Percentiles rank a stretch among this genome's conserved stretches.
These are phyloP conservation scores for Trametes cubensis DNA, from an alignment of 768 basidiomycete genomes.

Conservation along the genomic window DNA sequence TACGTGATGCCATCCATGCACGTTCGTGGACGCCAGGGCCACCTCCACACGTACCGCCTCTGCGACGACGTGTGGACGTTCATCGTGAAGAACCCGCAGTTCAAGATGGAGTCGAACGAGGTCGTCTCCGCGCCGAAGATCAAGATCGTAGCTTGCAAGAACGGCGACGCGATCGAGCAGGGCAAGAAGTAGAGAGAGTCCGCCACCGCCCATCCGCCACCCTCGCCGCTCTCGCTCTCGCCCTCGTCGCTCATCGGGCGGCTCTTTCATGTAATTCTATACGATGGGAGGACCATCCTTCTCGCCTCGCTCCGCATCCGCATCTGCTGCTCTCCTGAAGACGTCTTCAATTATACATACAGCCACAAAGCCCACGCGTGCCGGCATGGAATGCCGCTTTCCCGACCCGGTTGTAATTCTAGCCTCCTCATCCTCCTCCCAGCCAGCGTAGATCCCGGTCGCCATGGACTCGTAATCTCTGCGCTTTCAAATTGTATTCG, in stretches of 20 bases:
- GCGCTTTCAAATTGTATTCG: constrained; percentile 12
- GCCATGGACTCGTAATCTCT: constrained; percentile 12
- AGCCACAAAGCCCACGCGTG: neutral
- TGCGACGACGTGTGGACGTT: constrained; percentile 99
- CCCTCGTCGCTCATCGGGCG: neutral
- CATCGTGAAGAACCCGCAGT: constrained; percentile 87
- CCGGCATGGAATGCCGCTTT: constrained; percentile 2
- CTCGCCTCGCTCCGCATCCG: neutral
- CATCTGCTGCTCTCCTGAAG: neutral
- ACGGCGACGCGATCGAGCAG: constrained; percentile 83
- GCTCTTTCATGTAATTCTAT: neutral
- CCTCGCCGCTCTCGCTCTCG: neutral
- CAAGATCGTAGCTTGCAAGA: constrained; percentile 99
- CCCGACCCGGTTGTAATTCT: constrained; percentile 8
- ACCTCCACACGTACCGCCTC: constrained; percentile 87
- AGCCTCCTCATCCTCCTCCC: neutral
- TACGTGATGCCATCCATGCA: too few relatives aligned
- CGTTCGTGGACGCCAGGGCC: constrained; percentile 51
- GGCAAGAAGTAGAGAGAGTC: constrained; percentile 75
- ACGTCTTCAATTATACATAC: neutral
- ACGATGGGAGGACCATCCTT: neutral
- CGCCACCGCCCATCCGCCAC: neutral
- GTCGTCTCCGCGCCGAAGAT: constrained; percentile 74
- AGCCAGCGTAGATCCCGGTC: constrained; percentile 7
- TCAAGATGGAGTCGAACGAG: constrained; percentile 95